These are phyloP conservation scores for Marvania coccoides DNA, from an alignment of 139 green algal species.

Conservation along the genomic window DNA sequence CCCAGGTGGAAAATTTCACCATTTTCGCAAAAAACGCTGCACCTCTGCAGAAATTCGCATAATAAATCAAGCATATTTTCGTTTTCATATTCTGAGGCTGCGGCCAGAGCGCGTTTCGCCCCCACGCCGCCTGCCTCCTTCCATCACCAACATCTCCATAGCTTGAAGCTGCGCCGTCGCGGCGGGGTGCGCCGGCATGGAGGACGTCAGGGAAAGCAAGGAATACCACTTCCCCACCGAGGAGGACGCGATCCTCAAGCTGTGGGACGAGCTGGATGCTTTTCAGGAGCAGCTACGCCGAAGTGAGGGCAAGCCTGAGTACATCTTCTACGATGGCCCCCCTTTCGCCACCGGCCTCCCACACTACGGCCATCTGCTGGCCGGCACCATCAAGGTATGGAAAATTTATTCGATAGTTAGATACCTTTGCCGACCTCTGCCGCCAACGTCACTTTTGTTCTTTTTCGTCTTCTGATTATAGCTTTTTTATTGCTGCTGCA, in stretches of 20 bases:
- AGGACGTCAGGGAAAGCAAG: conserved; percentile 58
- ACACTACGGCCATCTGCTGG: conserved; percentile 98
- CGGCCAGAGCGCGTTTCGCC: too few relatives aligned
- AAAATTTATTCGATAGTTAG: too few relatives aligned
- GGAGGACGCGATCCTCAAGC: conserved; percentile 71
- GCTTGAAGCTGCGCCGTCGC: too few relatives aligned
- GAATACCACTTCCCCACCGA: conserved; percentile 78
- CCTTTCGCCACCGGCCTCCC: conserved; percentile 97
- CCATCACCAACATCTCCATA: too few relatives aligned
- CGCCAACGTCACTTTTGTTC: too few relatives aligned
- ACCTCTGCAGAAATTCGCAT: too few relatives aligned
- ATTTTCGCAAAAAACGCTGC: too few relatives aligned
- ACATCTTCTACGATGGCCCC: conserved; percentile 97
- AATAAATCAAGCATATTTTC: too few relatives aligned
- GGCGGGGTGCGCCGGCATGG: conserved; percentile 24
- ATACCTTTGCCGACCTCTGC: too few relatives aligned
- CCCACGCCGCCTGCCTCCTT: too few relatives aligned
- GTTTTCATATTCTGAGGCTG: too few relatives aligned
- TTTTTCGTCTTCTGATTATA: neutral
- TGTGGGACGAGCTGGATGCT: conserved; percentile 78
- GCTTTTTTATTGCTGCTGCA: conserved; percentile 25
- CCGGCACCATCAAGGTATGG: conserved; percentile 95
- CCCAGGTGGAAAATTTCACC: too few relatives aligned
- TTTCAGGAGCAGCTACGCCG: conserved; percentile 83
- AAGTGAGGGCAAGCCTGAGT: conserved; percentile 86